Evolutionary conservation across 306 rosid genomes (phyloP), one percentile per base, ranked within the genome.

Genomic region (Rubus idaeus): DNA sequence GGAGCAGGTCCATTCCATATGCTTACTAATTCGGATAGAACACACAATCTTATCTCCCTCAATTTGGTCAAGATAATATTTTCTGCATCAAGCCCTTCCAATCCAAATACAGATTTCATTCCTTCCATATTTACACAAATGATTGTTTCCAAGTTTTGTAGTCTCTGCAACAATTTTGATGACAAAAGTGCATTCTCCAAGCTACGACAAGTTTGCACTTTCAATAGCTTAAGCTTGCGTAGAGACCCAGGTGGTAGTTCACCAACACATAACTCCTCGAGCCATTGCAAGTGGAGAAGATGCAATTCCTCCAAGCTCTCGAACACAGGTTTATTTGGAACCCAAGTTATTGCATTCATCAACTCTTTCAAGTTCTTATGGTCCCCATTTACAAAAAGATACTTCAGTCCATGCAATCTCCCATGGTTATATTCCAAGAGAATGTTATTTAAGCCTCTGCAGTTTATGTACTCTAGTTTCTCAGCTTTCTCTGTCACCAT

Each of bases 21-120:
- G 42, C 12, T 20, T 18, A 20, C 40, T 3, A 75, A 61, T 60
- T 35, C 12, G 1, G 9, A 6, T 16, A 77, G 44, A 20, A 44
- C 30, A 3, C 23, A 35, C 74, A 77, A 23, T 56, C 68, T 77
- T 21, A 77, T 40, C 30, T 77, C 80, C 14, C 21, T 68, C 66
- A 77, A 55, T 5, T 51, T 55, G 13, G 30, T 53, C 57, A 77
- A 68, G 80, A 55, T 21, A 16, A 6, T 21, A 1, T 57, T 57
- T 5, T 8, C 23, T 20, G 17, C 46, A 4, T 40, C 68, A 8
- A 39, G 20, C 11, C 35, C 58, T 10, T 75, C 70, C 14, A 13
- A 75, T 21, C 13, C 46, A 14, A 75, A 52, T 0, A 66, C 40
- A 73, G 53, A 64, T 39, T n/a, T 20, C 51, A 66, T 23, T 3